Evolutionary conservation across 805 yeast genomes (phyloP), one percentile per base, ranked within the genome.

Genomic region (Starmera dryadoides): DNA sequence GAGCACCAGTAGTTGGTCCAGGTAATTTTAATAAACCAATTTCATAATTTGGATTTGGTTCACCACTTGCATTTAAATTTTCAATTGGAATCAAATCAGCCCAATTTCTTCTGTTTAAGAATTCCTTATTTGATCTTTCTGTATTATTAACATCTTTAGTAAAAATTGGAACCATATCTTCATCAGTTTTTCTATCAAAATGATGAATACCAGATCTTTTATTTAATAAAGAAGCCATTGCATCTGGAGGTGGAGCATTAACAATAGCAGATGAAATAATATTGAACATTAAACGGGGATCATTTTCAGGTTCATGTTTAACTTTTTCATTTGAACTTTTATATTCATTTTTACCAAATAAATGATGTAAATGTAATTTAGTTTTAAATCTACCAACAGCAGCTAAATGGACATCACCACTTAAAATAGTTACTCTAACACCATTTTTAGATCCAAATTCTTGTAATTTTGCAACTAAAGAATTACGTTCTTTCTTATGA

Each of bases 331-430:
- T 71, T 5, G 59, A 53, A 15, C 66, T 60, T n/a, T 58, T 54
- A 33, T 62, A 50, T 20, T 60, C 56, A 4, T 54, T 58, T 2
- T 63, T 56, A 22, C 57, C 47, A 31, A 62, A 52, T 16, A 66
- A 46, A 47, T 70, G 70, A 36, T 66, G 69, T 41, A 62, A 58
- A 52, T 71, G 75, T 37, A 68, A 46, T 49, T 73, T 72, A 7
- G 87, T 62, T 51, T 73, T 74, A 61, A 91, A 74, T 48, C 95
- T 68, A 11, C 96, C 94, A 42, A 89, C 61, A 34, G 89, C 83
- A 40, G 93, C 81, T 47, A 91, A 67, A 62, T 93, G 98, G 33
- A 93, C 98, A 56, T 91, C 98, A 23, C 98, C 98, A 12, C 89
- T 75, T 19, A 91, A 65, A 43, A 91, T 82, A 7, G 98, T 87